Conservation (phyloP, 345 rosid species). For the Eucalyptus cloeziana region DNA sequence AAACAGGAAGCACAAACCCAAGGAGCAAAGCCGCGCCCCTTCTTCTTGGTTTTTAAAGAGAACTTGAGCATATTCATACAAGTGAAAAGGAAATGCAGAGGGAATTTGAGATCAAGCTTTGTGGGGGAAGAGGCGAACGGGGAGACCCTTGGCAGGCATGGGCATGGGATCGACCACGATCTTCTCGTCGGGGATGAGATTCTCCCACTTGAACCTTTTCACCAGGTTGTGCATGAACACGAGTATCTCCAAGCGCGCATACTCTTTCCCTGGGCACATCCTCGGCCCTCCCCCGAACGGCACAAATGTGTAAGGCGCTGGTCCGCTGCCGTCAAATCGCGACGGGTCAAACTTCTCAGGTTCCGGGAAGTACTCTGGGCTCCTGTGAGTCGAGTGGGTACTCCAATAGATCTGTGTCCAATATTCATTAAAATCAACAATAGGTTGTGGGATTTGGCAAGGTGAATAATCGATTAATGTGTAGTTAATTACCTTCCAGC, state of each 20-base stretch:
- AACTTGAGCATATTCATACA: background rate
- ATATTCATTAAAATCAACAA: background rate
- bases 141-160: constrained; percentile 21
- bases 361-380: constrained; percentile 4
- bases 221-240: constrained; percentile 24
- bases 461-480: background rate
- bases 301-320: constrained; percentile 19
- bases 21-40: background rate
- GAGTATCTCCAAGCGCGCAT: constrained; percentile 17
- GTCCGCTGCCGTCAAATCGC: constrained; percentile 15
- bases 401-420: constrained; percentile 16
- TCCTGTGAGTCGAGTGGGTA: constrained; percentile 13
- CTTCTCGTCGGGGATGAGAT: constrained; percentile 9
- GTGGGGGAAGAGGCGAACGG: constrained; percentile 15
- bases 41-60: background rate
- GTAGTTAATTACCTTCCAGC: constrained; percentile 19
- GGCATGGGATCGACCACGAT: constrained; percentile 18
- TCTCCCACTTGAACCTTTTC: constrained; percentile 13
- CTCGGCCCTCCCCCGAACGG: constrained; percentile 28
- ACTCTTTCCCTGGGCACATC: constrained; percentile 31
- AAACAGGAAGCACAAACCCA: background rate
- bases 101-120: background rate
- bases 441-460: background rate
- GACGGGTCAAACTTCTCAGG: constrained; percentile 21
- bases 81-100: background rate